These are phyloP conservation scores for Ceratocystis diversiconidia DNA, from an alignment of 2,329 filamentous ascomycete genomes.

Conservation along the genomic window DNA sequence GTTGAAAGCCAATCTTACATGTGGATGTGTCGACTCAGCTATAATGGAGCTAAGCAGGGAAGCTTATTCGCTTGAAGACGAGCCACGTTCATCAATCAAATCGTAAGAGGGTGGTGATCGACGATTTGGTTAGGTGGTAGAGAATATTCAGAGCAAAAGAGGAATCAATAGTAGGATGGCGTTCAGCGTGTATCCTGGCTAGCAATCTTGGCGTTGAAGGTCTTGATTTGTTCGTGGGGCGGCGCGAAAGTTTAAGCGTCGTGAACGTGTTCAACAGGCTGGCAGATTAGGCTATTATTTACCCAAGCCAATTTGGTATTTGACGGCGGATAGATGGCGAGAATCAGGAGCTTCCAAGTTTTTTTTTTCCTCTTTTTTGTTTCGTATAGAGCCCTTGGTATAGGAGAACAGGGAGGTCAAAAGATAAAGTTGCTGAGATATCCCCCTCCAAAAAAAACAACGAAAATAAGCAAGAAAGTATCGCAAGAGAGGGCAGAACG, in stretches of 20 bases:
- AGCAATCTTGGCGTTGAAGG: background rate
- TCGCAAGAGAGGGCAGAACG: background rate
- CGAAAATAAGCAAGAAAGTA: background rate
- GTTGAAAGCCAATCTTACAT: slow-evolving; percentile 1
- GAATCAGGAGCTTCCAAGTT: too few species aligned
- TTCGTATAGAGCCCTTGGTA: too few species aligned
- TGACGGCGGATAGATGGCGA: too few species aligned
- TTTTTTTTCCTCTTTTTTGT: too few species aligned
- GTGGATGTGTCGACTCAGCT: slow-evolving; percentile 4
- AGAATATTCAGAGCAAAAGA: too few species aligned
- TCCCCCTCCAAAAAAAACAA: background rate
- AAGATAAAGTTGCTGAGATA: background rate
- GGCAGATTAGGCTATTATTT: background rate
- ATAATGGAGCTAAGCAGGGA: background rate
- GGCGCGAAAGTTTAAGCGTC: background rate
- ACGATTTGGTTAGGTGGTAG: background rate
- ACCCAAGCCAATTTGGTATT: too few species aligned
- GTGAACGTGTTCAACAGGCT: background rate
- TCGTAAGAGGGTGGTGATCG: slow-evolving; percentile 2
- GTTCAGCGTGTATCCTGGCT: slow-evolving; percentile 5
- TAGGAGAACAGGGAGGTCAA: background rate
- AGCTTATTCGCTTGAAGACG: slow-evolving; percentile 6
- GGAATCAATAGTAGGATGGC: background rate
- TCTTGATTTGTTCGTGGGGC: background rate
- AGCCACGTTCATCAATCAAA: slow-evolving; percentile 1